These are phyloP conservation scores for Phytophthora hybrid DNA, from an alignment of 352 stramenopile genomes.

Conservation along the genomic window DNA sequence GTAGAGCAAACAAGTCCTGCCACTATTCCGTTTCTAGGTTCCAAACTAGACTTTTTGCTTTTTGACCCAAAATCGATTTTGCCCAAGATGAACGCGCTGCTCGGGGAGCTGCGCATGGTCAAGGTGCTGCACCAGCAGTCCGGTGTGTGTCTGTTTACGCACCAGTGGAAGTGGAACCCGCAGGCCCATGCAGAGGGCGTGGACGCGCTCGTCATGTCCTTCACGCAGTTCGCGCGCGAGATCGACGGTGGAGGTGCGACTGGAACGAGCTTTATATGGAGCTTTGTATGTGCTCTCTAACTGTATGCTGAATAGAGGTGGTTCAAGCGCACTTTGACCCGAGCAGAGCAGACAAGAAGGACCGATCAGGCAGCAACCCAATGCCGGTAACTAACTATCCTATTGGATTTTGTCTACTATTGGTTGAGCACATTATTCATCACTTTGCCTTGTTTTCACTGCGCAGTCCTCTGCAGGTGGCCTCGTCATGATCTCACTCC, in stretches of 20 bases:
- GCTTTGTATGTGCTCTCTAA: slow-evolving; percentile 33
- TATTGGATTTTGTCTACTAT: not conserved
- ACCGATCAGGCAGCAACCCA: slow-evolving; percentile 30
- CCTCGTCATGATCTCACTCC: slow-evolving; percentile 80
- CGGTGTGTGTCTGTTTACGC: slow-evolving; percentile 78
- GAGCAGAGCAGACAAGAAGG: slow-evolving; percentile 41
- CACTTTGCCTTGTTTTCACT: not conserved
- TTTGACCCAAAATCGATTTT: not conserved
- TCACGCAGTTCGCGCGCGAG: slow-evolving; percentile 86
- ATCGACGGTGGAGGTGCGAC: slow-evolving; percentile 80
- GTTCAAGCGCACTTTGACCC: slow-evolving; percentile 78
- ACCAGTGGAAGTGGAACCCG: slow-evolving; percentile 85
- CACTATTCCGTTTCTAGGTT: not conserved
- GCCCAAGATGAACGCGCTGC: slow-evolving; percentile 40
- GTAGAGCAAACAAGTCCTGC: not conserved
- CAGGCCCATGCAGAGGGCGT: slow-evolving; percentile 77
- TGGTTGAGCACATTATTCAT: not conserved
- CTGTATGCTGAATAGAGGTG: slow-evolving; percentile 53
- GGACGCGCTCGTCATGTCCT: slow-evolving; percentile 82
- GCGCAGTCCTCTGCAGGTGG: slow-evolving; percentile 47
- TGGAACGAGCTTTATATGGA: not conserved
- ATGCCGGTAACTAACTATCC: slow-evolving; percentile 34
- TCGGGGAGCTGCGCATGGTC: slow-evolving; percentile 70
- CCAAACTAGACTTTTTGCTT: not conserved
- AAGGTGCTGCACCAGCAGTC: slow-evolving; percentile 77